phyloP scores from a whole-genome alignment of 441 rosid species.

The Codiaeum variegatum region DNA sequence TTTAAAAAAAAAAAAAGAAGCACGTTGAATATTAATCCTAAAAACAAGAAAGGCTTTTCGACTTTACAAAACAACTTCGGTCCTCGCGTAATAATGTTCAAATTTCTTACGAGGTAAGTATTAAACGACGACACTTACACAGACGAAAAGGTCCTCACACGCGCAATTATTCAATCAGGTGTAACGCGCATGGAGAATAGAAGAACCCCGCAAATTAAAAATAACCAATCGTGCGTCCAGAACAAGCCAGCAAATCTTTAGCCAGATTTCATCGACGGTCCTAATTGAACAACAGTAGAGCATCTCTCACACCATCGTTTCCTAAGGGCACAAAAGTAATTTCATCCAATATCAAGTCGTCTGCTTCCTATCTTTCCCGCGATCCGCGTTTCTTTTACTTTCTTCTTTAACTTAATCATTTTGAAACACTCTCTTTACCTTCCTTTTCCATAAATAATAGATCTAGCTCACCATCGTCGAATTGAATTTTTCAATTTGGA shows the following conservation, averaged over 20 bases:
- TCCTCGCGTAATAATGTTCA: too few species aligned
- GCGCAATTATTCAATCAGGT: background rate
- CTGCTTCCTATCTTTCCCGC: slow-evolving; percentile 14
- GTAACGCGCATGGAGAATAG: background rate
- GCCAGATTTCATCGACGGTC: background rate
- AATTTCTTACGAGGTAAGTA: background rate
- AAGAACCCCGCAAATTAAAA: background rate
- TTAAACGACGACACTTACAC: background rate
- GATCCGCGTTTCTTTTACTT: slow-evolving; percentile 16
- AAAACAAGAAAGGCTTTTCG: too few species aligned
- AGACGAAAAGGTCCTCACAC: background rate
- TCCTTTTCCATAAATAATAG: slow-evolving; percentile 3
- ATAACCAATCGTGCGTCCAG: background rate
- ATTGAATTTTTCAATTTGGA: slow-evolving; percentile 12
- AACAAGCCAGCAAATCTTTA: background rate
- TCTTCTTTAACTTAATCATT: background rate
- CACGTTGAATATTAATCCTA: too few species aligned
- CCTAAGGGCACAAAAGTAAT: slow-evolving; percentile 12
- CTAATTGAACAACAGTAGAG: background rate
- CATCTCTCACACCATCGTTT: background rate
- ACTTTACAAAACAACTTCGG: too few species aligned
- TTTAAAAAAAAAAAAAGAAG: too few species aligned
- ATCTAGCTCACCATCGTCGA: slow-evolving; percentile 30
- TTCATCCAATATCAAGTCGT: background rate
- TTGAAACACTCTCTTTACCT: background rate